Conservation (phyloP, 345 rosid genomes). For the Salix suchowensis region DNA sequence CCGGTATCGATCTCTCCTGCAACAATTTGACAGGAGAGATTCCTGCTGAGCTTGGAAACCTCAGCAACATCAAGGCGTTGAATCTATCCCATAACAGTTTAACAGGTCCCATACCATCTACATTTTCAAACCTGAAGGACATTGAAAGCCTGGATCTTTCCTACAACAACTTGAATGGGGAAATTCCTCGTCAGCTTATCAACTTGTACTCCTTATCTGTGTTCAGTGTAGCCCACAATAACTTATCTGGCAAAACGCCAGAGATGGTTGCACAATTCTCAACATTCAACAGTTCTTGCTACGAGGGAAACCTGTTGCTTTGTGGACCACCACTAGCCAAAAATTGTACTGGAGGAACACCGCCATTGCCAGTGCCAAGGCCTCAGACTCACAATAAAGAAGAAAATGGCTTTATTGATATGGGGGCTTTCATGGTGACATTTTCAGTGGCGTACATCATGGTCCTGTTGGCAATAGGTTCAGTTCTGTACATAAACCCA, state of each 20-base stretch:
- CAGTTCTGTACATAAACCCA: conserved; percentile 3
- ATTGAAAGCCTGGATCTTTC: conserved; percentile 25
- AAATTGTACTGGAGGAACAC: background rate
- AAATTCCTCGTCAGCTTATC: background rate
- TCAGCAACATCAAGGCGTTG: background rate
- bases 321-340: conserved; percentile 24
- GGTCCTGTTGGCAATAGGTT: background rate
- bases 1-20: conserved; percentile 34
- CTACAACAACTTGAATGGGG: conserved; percentile 2
- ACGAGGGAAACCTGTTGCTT: conserved; percentile 19
- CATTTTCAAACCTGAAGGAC: background rate
- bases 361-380: background rate
- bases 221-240: conserved; percentile 34
- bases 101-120: background rate
- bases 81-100: conserved; percentile 1
- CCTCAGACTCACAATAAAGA: background rate
- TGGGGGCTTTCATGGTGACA: background rate
- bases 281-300: conserved; percentile 15
- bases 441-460: background rate
- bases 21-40: conserved; percentile 32
- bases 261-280: conserved; percentile 10
- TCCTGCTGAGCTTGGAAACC: conserved; percentile 22
- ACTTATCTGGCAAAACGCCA: conserved; percentile 24
- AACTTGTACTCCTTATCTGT: background rate
- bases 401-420: background rate